These are phyloP conservation scores for Laburnicola sp. DNA, from an alignment of 2,329 filamentous ascomycete species.

Conservation along the genomic window DNA sequence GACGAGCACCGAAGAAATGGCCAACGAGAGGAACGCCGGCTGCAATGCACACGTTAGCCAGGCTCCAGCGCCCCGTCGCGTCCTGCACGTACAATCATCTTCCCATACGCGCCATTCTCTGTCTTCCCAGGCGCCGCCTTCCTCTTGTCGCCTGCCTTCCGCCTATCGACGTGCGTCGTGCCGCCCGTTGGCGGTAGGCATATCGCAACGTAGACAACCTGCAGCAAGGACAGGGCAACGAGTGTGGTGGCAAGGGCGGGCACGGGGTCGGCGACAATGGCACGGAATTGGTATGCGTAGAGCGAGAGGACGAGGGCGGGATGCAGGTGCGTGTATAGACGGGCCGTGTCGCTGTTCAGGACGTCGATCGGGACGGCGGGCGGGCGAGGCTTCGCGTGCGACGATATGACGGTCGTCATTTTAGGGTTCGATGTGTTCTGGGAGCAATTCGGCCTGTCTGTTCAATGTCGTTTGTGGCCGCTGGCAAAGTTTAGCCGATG, in stretches of 20 bases:
- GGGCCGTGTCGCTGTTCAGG: slow-evolving; percentile 53
- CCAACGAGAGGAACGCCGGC: slow-evolving; percentile 71
- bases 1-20: slow-evolving; percentile 59
- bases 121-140: slow-evolving; percentile 27
- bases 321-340: slow-evolving; percentile 66
- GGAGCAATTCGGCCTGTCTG: no score
- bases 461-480: neutral
- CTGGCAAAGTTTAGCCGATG: slow-evolving; percentile 6
- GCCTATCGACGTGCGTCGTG: slow-evolving; percentile 49
- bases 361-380: slow-evolving; percentile 50
- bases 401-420: slow-evolving; percentile 33
- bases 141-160: slow-evolving; percentile 50
- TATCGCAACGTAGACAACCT: slow-evolving; percentile 61
- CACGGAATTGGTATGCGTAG: slow-evolving; percentile 65
- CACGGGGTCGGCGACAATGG: slow-evolving; percentile 71
- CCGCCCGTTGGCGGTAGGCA: slow-evolving; percentile 61
- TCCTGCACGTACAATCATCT: slow-evolving; percentile 52
- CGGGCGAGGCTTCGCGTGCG: slow-evolving; percentile 25
- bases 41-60: slow-evolving; percentile 46
- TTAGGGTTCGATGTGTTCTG: no score
- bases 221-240: slow-evolving; percentile 65
- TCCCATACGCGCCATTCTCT: slow-evolving; percentile 30
- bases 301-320: slow-evolving; percentile 67
- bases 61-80: no score
- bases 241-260: slow-evolving; percentile 64